These are phyloP conservation scores for Linnemannia zychae DNA, from an alignment of 192 early-diverging fungal genomes.

Conservation along the genomic window DNA sequence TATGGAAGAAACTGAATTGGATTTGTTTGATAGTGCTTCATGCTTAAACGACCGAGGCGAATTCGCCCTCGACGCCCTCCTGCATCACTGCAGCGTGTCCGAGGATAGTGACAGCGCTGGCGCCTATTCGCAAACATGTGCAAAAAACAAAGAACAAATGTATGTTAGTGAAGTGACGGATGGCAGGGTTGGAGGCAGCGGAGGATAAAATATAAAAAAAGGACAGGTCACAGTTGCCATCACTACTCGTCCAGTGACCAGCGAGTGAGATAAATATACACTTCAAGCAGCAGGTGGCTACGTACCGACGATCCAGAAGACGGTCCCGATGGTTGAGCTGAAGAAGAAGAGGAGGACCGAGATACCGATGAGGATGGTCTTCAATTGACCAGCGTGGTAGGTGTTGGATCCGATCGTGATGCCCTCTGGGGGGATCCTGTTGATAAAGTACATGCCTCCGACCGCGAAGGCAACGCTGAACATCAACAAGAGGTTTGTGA, in stretches of 20 bases:
- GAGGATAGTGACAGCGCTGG: slow-evolving; percentile 66
- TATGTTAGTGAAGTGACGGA: background rate
- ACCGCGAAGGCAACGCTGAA: slow-evolving; percentile 66
- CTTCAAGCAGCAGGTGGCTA: background rate
- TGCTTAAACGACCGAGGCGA: slow-evolving; percentile 53
- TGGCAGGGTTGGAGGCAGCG: background rate
- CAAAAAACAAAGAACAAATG: background rate
- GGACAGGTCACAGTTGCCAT: background rate
- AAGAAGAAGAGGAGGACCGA: slow-evolving; percentile 67
- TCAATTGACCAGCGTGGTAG: slow-evolving; percentile 58
- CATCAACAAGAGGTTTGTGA: slow-evolving; percentile 64
- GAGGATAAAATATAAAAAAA: background rate
- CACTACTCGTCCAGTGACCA: background rate
- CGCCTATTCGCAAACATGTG: slow-evolving; percentile 47
- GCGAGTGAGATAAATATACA: background rate
- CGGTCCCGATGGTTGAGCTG: slow-evolving; percentile 63
- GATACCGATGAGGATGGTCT: slow-evolving; percentile 56
- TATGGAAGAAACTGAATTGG: background rate
- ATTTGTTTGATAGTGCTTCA: background rate
- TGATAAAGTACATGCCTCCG: slow-evolving; percentile 63
- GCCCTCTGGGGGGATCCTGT: slow-evolving; percentile 60
- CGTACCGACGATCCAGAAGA: slow-evolving; percentile 74
- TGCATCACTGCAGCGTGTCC: slow-evolving; percentile 71
- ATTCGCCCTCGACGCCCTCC: slow-evolving; percentile 67
- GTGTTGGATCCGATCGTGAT: slow-evolving; percentile 52